These are phyloP conservation scores for Diplodia scrobiculata DNA, from an alignment of 2,329 filamentous ascomycete genomes.

Conservation along the genomic window DNA sequence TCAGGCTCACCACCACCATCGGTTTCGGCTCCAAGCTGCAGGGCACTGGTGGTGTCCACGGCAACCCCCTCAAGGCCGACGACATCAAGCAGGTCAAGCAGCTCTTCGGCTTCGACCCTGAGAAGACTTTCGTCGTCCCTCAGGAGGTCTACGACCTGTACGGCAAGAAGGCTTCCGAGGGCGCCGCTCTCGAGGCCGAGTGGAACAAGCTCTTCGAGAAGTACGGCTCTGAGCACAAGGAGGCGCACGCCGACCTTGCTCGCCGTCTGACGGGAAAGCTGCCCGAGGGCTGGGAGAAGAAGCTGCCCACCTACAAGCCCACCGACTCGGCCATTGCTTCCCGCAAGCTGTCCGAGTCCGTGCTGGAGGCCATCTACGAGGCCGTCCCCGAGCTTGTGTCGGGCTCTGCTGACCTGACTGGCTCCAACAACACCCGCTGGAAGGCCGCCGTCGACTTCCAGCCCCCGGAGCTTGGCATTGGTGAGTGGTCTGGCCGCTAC, in stretches of 20 bases:
- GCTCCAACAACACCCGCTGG: slow-evolving; percentile 98
- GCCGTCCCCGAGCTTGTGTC: slow-evolving; percentile 87
- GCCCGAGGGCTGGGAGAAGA: slow-evolving; percentile 95
- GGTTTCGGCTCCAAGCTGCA: slow-evolving; percentile 91
- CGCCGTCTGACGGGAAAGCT: slow-evolving; percentile 82
- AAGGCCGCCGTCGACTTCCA: slow-evolving; percentile 98
- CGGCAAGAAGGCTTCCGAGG: slow-evolving; percentile 78
- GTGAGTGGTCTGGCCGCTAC: slow-evolving; percentile 89
- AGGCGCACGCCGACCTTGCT: slow-evolving; percentile 76
- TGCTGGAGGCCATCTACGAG: slow-evolving; percentile 83
- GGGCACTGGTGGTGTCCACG: slow-evolving; percentile 95
- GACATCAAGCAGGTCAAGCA: slow-evolving; percentile 91
- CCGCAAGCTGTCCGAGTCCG: slow-evolving; percentile 93
- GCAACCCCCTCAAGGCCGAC: slow-evolving; percentile 90
- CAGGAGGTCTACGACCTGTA: slow-evolving; percentile 93
- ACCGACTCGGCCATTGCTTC: slow-evolving; percentile 82
- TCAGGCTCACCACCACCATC: slow-evolving; percentile 96
- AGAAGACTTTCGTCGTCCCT: slow-evolving; percentile 88
- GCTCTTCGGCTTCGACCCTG: slow-evolving; percentile 94
- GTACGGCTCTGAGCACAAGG: slow-evolving; percentile 76
- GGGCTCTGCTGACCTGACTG: slow-evolving; percentile 95
- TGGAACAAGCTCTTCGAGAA: slow-evolving; percentile 93
- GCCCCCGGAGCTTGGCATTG: slow-evolving; percentile 79
- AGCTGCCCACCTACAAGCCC: slow-evolving; percentile 85
- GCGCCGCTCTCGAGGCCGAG: slow-evolving; percentile 86